Evolutionary conservation across 2,329 filamentous ascomycete genomes (phyloP).

Genomic region (Colletotrichum limetticola): DNA sequence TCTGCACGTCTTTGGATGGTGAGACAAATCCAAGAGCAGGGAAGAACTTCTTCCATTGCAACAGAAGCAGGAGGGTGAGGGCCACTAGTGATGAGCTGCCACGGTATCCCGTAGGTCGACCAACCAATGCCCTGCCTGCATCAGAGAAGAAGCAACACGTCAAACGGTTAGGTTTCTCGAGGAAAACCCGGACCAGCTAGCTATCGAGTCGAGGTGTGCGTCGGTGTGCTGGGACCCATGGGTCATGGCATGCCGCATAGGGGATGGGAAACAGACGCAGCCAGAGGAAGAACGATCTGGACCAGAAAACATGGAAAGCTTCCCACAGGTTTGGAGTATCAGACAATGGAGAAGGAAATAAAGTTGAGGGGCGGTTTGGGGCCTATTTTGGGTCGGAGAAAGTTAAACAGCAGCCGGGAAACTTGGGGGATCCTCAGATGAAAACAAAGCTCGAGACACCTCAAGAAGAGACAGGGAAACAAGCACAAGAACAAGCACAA

Average conservation of each 20-base stretch:
- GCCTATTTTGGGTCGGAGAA: slow-evolving; percentile 6
- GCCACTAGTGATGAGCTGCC: too few relatives aligned
- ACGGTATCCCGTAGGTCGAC: too few relatives aligned
- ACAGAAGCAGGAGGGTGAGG: not conserved
- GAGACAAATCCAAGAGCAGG: slow-evolving; percentile 11
- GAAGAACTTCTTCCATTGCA: slow-evolving; percentile 17
- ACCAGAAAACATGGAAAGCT: not conserved
- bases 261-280: not conserved
- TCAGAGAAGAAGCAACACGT: not conserved
- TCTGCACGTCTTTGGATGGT: slow-evolving; percentile 7
- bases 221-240: not conserved
- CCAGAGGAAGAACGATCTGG: not conserved
- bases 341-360: not conserved
- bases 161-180: not conserved
- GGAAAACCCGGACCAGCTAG: not conserved
- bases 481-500: not conserved
- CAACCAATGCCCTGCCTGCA: not conserved
- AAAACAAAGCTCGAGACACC: not conserved
- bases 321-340: too few relatives aligned
- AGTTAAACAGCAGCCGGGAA: not conserved
- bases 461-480: slow-evolving; percentile 2
- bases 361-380: slow-evolving; percentile 28
- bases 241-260: not conserved
- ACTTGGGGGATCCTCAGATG: slow-evolving; percentile 22
- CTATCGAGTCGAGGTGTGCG: not conserved